These are phyloP conservation scores for Solanum peruvianum DNA, from an alignment of 257 asterid genomes.

Conservation along the genomic window DNA sequence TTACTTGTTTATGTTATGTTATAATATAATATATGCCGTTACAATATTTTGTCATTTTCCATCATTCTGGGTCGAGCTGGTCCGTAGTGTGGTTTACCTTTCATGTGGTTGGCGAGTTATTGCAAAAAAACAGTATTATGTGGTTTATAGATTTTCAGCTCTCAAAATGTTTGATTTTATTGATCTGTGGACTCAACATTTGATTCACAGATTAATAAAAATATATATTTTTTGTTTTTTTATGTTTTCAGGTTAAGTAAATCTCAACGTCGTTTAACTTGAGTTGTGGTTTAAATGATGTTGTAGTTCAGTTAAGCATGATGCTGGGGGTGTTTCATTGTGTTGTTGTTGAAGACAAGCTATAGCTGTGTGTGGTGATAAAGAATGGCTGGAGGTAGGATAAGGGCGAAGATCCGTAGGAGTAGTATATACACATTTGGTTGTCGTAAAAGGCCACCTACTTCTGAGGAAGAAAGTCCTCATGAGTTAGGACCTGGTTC, in stretches of 20 bases:
- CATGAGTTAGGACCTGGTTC: slow-evolving; percentile 60
- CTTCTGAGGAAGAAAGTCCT: slow-evolving; percentile 31
- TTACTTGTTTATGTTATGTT: background rate
- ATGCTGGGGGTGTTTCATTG: slow-evolving; percentile 26
- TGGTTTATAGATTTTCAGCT: background rate
- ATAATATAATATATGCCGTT: background rate
- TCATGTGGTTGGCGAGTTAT: background rate
- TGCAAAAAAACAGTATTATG: background rate
- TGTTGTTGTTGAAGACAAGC: slow-evolving; percentile 11
- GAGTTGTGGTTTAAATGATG: background rate
- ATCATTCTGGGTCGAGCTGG: background rate
- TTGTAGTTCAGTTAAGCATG: slow-evolving; percentile 1
- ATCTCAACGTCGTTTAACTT: background rate
- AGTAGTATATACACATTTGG: slow-evolving; percentile 75
- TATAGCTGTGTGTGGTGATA: background rate
- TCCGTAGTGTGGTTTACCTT: background rate
- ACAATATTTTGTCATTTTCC: background rate
- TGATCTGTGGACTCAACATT: background rate
- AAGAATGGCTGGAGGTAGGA: slow-evolving; percentile 62
- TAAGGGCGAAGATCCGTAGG: slow-evolving; percentile 67
- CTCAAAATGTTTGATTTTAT: background rate
- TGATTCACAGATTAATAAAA: background rate
- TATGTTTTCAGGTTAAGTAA: background rate
- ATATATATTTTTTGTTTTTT: background rate
- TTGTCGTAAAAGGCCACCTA: slow-evolving; percentile 36